Conservation (phyloP, 441 rosid species). For the Pelargonium fulgidum region DNA sequence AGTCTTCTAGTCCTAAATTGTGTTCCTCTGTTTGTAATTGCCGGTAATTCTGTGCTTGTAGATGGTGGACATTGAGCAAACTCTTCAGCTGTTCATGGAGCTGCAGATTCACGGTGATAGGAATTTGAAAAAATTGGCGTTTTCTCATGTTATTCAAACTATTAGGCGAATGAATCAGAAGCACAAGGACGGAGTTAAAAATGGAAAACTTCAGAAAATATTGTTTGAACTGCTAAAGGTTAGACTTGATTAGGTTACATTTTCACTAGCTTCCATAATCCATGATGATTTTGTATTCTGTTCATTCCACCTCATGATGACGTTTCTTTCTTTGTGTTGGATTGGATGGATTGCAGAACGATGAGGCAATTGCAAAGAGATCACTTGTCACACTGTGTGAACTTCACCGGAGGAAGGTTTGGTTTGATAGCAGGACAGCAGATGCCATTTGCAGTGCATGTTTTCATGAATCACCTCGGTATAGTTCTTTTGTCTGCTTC, state of each 20-base stretch:
- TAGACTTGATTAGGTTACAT: neutral
- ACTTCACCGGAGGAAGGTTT: constrained; percentile 71
- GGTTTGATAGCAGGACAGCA: constrained; percentile 88
- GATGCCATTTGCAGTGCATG: constrained; percentile 85
- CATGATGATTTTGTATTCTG: constrained; percentile 4
- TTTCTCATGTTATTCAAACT: constrained; percentile 71
- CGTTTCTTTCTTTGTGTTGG: constrained; percentile 1
- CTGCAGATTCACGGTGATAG: constrained; percentile 78
- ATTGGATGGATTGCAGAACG: constrained; percentile 48
- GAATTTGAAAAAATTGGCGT: constrained; percentile 61
- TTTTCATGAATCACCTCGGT: constrained; percentile 82
- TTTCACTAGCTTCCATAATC: constrained; percentile 5
- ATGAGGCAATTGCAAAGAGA: constrained; percentile 74
- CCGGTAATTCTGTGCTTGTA: constrained; percentile 22
- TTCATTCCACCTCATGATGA: constrained; percentile 4
- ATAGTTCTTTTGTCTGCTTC: constrained; percentile 14
- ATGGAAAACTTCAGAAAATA: constrained; percentile 72
- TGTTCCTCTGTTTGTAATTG: neutral
- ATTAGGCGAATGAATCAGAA: constrained; percentile 68
- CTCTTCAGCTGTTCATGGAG: constrained; percentile 69
- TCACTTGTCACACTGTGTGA: constrained; percentile 64
- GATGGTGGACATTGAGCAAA: constrained; percentile 59
- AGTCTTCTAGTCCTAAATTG: neutral
- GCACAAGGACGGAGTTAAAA: constrained; percentile 63
- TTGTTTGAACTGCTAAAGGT: constrained; percentile 70